Conservation (phyloP, 2,329 filamentous ascomycete genomes). For the Diaporthe capsici region DNA sequence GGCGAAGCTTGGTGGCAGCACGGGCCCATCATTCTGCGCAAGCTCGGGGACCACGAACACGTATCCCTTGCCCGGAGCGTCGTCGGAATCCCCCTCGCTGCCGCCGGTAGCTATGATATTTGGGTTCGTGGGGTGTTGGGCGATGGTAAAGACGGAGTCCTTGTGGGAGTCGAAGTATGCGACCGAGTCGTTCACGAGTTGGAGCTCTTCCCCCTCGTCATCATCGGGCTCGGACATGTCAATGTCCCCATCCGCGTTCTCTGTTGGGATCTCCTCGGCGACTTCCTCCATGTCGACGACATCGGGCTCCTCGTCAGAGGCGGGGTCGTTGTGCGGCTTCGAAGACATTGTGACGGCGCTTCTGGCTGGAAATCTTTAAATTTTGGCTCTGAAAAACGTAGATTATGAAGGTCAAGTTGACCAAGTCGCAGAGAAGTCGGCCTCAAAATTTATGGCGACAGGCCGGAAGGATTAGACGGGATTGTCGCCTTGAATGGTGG, state of each 20-base stretch:
- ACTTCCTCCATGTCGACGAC: constrained; percentile 84
- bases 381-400: neutral
- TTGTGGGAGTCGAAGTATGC: constrained; percentile 93
- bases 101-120: constrained; percentile 90
- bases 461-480: neutral
- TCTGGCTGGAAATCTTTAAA: neutral
- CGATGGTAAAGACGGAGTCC: constrained; percentile 95
- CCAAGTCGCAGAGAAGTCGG: too few species aligned
- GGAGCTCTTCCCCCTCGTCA: constrained; percentile 76
- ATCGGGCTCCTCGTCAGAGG: constrained; percentile 72
- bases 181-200: constrained; percentile 90
- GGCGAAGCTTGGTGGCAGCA: constrained; percentile 84
- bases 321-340: constrained; percentile 56
- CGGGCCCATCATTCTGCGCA: constrained; percentile 70
- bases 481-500: neutral
- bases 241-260: constrained; percentile 63
- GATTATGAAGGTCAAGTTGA: too few species aligned
- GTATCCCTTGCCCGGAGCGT: constrained; percentile 83
- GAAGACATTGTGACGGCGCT: constrained; percentile 42
- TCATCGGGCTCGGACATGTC: constrained; percentile 48
- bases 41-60: constrained; percentile 57
- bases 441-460: constrained; percentile 12
- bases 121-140: constrained; percentile 86
- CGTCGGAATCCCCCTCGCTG: constrained; percentile 70
- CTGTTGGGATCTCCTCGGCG: constrained; percentile 79